Evolutionary conservation across 2,329 filamentous ascomycete genomes (phyloP), one percentile per base, ranked within the genome.

Genomic region (Triangularia setosa): DNA sequence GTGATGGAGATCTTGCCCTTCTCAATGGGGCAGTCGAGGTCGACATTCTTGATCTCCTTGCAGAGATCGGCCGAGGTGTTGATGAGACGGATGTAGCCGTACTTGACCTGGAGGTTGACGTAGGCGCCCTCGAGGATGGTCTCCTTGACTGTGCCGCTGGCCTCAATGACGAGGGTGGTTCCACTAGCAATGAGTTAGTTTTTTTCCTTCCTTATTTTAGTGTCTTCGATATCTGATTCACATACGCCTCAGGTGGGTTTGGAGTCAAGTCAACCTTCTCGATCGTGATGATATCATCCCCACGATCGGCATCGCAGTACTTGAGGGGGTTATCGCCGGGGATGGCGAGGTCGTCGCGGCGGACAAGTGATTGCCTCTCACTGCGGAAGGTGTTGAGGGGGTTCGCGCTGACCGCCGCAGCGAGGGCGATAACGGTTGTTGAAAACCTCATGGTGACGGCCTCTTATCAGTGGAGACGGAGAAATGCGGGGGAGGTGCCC

Each of bases 21-120:
- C 79, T 96, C 82, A 65, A 99, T 84, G 58, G 95, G 95, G 78
- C 95, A 99, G 72, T 91, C 80, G 64, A 98, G 81, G 72, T 97
- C 92, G 54, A 97, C 92, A 70, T 97, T 93, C 75, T 85, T 82
- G 69, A 96, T 86, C 76, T 96, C 90, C 66, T 97, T 91, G 81
- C 95, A 99, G 40, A 98, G 85, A 74, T 97, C 90, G 72, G 89
- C 88, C 70, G 84, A 85, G 69, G 90, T 90, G 77, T 86, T 91
- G 77, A 99, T 87, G 69, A 99, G 85, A 62, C 88, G 91, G 77
- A 99, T 97, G 69, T 97, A 83, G 66, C 94, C 94, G 77, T 96
- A 97, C 80, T 97, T 97, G 79, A 99, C 94, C 70, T 88, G 85
- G 48, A 99, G 77, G 57, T 89, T 83, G 67, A 97, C 90, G 72